Evolutionary conservation across 2,329 filamentous ascomycete genomes (phyloP).

Genomic region (Diaporthe ampelina): DNA sequence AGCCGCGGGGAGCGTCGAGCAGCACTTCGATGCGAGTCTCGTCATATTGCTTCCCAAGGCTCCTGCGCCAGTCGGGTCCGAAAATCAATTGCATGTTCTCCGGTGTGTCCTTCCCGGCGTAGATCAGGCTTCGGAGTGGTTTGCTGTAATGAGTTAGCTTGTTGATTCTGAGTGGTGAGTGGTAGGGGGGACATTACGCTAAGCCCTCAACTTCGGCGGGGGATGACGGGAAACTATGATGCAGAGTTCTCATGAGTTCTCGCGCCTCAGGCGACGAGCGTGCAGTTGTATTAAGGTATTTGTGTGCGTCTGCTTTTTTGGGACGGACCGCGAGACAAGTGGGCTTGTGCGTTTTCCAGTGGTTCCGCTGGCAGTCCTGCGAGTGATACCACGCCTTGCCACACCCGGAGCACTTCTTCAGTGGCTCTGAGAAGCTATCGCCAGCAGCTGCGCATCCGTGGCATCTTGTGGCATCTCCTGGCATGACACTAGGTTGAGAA

Average conservation of each 20-base stretch:
- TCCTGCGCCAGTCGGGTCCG: background rate
- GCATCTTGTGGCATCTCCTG: background rate
- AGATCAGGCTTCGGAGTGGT: background rate
- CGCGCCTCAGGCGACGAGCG: background rate
- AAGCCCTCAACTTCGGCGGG: background rate
- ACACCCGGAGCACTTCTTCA: background rate
- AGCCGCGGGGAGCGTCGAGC: slow-evolving; percentile 3
- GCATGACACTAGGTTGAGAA: too few relatives aligned
- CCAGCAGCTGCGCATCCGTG: background rate
- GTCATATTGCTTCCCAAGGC: background rate
- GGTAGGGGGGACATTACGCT: background rate
- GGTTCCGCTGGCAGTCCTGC: background rate
- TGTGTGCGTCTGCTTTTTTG: background rate
- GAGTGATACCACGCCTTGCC: background rate
- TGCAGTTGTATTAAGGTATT: slow-evolving; percentile 1
- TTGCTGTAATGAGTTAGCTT: background rate
- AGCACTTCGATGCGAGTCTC: background rate
- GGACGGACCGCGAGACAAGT: background rate
- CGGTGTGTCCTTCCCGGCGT: background rate
- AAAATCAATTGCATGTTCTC: slow-evolving; percentile 13
- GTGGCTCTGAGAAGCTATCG: background rate
- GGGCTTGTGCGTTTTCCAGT: slow-evolving; percentile 4
- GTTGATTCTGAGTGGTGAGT: background rate
- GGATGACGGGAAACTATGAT: background rate
- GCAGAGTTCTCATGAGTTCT: background rate